phyloP scores from a whole-genome alignment of 2,329 filamentous ascomycete species.

The Claviceps digitariae region DNA sequence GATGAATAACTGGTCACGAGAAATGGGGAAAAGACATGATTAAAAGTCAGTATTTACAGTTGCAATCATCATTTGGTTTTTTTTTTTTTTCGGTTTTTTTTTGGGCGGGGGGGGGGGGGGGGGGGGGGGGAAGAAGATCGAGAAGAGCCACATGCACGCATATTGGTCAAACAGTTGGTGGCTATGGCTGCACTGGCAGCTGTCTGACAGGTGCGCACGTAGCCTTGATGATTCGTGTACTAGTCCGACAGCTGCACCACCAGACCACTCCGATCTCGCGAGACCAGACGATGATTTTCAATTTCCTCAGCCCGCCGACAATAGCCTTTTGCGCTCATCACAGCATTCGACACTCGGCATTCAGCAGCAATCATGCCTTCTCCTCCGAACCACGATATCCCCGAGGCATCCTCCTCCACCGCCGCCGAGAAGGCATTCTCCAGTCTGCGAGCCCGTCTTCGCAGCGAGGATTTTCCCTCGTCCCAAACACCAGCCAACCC shows the following conservation, averaged over 20 bases:
- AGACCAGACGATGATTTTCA: neutral
- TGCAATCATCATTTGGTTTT: too few species aligned
- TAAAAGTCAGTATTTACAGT: too few species aligned
- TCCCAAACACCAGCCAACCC: neutral
- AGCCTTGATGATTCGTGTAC: neutral
- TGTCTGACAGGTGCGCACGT: neutral
- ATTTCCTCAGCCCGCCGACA: neutral
- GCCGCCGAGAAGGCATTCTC: slow-evolving; percentile 4
- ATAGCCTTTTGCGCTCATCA: neutral
- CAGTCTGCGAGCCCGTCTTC: slow-evolving; percentile 16
- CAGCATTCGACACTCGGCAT: neutral
- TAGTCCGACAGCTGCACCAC: neutral
- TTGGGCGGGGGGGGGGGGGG: too few species aligned
- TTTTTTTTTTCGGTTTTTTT: too few species aligned
- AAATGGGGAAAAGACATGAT: too few species aligned
- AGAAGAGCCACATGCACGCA: too few species aligned
- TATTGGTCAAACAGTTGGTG: neutral
- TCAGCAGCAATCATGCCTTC: slow-evolving; percentile 2
- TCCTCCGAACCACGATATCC: slow-evolving; percentile 3
- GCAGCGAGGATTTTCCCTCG: slow-evolving; percentile 9
- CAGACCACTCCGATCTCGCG: neutral
- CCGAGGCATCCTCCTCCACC: slow-evolving; percentile 3
- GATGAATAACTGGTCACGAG: too few species aligned
- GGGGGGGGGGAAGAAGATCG: too few species aligned
- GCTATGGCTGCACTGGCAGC: neutral